phyloP scores from a whole-genome alignment of 2,329 filamentous ascomycete species.

The Parafenestella ontariensis region DNA sequence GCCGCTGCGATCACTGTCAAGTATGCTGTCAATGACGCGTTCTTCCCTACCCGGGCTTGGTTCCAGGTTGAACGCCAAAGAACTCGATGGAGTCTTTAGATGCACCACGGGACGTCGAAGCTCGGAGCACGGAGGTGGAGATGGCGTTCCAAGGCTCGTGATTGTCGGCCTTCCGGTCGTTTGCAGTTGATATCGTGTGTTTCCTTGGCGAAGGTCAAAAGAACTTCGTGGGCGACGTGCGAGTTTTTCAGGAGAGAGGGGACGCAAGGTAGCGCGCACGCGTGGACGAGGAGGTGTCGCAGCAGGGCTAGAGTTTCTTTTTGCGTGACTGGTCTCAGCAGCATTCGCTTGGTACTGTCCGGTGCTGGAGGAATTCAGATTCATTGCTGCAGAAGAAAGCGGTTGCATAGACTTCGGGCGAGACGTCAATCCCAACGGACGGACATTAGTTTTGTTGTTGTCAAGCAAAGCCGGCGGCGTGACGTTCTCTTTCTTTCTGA shows the following conservation, averaged over 20 bases:
- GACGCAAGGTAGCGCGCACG: slow-evolving; percentile 22
- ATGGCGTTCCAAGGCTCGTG: not conserved
- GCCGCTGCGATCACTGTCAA: slow-evolving; percentile 13
- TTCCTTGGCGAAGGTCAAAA: slow-evolving; percentile 35
- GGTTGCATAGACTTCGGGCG: slow-evolving; percentile 29
- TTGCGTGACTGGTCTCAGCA: slow-evolving; percentile 1
- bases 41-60: slow-evolving; percentile 16
- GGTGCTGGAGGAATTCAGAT: slow-evolving; percentile 16
- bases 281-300: slow-evolving; percentile 16
- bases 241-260: slow-evolving; percentile 29
- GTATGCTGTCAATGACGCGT: slow-evolving; percentile 16
- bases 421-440: not conserved
- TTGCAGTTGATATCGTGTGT: not conserved
- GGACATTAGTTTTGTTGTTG: slow-evolving; percentile 2
- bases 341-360: slow-evolving; percentile 21
- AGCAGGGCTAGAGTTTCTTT: slow-evolving; percentile 5
- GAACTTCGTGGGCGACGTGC: slow-evolving; percentile 39
- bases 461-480: slow-evolving; percentile 11
- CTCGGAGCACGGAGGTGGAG: slow-evolving; percentile 11
- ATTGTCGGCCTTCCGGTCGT: not conserved
- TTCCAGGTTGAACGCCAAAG: slow-evolving; percentile 24
- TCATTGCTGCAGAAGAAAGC: slow-evolving; percentile 15
- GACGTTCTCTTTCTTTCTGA: slow-evolving; percentile 33
- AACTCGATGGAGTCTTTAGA: slow-evolving; percentile 16
- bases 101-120: slow-evolving; percentile 7